Evolutionary conservation across 495 filamentous ascomycete species (phyloP), one percentile per base, ranked within the genome.

Genomic region (Xylaria longipes): DNA sequence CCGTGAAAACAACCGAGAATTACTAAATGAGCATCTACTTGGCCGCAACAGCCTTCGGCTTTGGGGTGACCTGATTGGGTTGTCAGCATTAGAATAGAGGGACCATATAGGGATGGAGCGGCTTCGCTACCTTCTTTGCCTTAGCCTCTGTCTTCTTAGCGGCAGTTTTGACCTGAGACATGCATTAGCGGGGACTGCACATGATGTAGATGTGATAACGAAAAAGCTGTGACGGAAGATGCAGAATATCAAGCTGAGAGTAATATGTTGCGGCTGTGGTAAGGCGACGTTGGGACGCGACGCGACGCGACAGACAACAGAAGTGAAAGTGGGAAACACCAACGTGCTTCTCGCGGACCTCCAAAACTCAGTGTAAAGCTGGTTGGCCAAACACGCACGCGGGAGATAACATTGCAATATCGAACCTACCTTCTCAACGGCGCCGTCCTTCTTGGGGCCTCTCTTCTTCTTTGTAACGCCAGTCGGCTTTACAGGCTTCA

Each of bases 391-490:
- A 43, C 33, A 52, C 31, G 8, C 33, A 37, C 25, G 25, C 66
- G 63, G 20, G 45, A 54, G 37, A 33, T 37, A 50, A 62, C 29
- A 69, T 46, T 25, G 57, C 56, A 17, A 31, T 50, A 31, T 61
- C 15, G 56, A 62, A 66, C 78, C 37, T 81, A 85, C 86, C 84
- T 88, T 88, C 27, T 83, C 81, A 56, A 75, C 85, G 45, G 81
- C 79, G 65, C 75, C 75, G 73, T 86, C 83, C 80, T 87, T 87
- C 77, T 84, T 85, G 6, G 85, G 79, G 5, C 82, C 68, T 22
- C 79, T 79, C 79, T 85, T 87, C 79, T 85, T 87, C 82, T 88
- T 88, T 71, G 82, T 85, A 35, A 87, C 85, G 67, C 85, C 86
- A 41, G 79, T 73, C 20, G 86, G 85, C 79, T 88, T 88, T 50